Conservation (phyloP, 1,284 basidiomycete species). For the Microbotryum silenes-acaulis region DNA sequence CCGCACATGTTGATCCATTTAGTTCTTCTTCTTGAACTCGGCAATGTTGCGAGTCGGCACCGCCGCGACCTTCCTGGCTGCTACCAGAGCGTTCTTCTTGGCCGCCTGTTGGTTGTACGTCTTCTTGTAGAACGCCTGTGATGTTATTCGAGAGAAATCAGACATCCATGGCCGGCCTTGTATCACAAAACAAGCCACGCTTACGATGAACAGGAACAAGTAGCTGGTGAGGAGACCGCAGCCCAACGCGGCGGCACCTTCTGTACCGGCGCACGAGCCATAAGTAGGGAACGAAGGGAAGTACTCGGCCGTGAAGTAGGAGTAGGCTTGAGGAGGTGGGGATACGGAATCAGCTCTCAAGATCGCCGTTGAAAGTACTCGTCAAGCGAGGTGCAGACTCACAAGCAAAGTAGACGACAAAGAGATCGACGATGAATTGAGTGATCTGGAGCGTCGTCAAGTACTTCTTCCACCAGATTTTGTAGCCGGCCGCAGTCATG, state of each 20-base stretch:
- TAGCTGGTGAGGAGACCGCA: conserved; percentile 82
- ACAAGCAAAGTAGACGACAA: conserved; percentile 88
- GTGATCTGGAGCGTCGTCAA: conserved; percentile 91
- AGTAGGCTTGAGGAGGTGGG: conserved; percentile 56
- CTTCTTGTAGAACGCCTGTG: conserved; percentile 38
- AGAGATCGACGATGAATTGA: conserved; percentile 85
- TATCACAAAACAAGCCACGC: not conserved
- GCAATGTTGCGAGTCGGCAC: conserved; percentile 7
- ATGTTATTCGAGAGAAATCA: not conserved
- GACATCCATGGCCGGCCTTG: not conserved
- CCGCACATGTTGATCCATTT: not conserved
- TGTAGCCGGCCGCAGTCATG: conserved; percentile 87
- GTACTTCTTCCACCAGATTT: conserved; percentile 98
- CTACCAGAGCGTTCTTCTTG: conserved; percentile 8
- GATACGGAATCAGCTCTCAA: not conserved
- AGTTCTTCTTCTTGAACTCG: conserved; percentile 25
- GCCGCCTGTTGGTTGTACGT: conserved; percentile 39
- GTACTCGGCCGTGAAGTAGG: conserved; percentile 58
- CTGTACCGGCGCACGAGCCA: conserved; percentile 79
- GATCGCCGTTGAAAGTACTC: not conserved
- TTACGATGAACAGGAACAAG: conserved; percentile 71
- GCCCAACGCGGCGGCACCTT: conserved; percentile 80
- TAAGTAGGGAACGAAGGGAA: conserved; percentile 53
- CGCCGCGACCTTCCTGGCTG: not conserved
- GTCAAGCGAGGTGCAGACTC: conserved; percentile 43